Percentiles rank a stretch among this genome's conserved stretches.
phyloP scores from a whole-genome alignment of 208 protist species.

The Entamoeba dispar region DNA sequence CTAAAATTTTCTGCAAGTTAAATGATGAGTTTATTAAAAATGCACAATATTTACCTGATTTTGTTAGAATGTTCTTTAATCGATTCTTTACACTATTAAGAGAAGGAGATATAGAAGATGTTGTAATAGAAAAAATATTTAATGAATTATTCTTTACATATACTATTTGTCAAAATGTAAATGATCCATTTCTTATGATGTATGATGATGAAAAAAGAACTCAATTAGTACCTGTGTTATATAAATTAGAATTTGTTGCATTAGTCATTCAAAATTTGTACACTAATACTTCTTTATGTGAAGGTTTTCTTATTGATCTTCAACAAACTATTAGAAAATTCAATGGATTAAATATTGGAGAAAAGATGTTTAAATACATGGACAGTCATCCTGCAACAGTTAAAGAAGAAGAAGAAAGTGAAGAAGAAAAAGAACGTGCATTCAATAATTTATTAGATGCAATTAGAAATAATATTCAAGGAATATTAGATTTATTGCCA shows the following conservation, averaged over 20 bases:
- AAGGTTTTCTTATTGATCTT: neutral
- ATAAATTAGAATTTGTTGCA: neutral
- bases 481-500: neutral
- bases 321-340: neutral
- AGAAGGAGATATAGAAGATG: neutral
- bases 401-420: neutral
- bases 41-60: neutral
- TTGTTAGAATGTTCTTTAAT: neutral
- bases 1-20: neutral
- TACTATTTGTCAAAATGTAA: neutral
- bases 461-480: neutral
- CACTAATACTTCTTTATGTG: neutral
- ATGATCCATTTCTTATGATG: neutral
- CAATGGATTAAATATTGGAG: neutral
- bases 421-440: neutral
- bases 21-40: neutral
- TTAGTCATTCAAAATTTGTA: neutral
- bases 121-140: neutral
- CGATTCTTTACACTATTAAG: neutral
- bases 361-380: neutral
- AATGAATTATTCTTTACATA: neutral
- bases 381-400: neutral
- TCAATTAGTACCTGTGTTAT: neutral
- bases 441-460: neutral
- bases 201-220: neutral